Conservation (phyloP, 1,284 basidiomycete genomes). For the Ceratobasidium sp. region DNA sequence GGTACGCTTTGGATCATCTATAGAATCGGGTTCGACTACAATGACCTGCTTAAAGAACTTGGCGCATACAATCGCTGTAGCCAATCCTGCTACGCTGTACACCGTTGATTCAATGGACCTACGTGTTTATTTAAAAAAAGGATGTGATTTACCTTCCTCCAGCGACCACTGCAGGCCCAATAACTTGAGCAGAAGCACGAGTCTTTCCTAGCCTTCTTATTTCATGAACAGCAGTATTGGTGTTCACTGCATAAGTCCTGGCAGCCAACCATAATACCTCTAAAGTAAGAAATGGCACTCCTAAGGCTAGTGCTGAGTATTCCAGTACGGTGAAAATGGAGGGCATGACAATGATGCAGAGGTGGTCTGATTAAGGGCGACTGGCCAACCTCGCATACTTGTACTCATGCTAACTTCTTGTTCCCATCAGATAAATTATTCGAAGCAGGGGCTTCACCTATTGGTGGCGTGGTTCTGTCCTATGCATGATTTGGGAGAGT, state of each 20-base stretch:
- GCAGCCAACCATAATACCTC: slow-evolving; percentile 7
- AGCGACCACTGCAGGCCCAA: slow-evolving; percentile 21
- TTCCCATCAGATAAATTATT: too few relatives aligned
- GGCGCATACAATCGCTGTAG: slow-evolving; percentile 31
- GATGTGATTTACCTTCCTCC: slow-evolving; percentile 33
- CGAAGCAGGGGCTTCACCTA: too few relatives aligned
- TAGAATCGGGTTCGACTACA: slow-evolving; percentile 36
- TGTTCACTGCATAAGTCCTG: neutral
- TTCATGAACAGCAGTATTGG: slow-evolving; percentile 20
- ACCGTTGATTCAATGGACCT: neutral
- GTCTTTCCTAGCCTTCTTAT: neutral
- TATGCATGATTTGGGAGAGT: too few relatives aligned
- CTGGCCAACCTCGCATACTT: too few relatives aligned
- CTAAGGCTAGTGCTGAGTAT: neutral
- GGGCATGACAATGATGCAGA: too few relatives aligned
- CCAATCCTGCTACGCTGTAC: slow-evolving; percentile 27
- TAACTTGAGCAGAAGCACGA: neutral
- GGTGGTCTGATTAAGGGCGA: too few relatives aligned
- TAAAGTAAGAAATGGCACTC: neutral
- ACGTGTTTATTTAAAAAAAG: too few relatives aligned
- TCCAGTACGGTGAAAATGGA: too few relatives aligned
- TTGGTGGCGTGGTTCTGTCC: too few relatives aligned
- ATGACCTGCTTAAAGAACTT: slow-evolving; percentile 33
- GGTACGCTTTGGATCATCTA: slow-evolving; percentile 23
- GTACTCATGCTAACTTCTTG: too few relatives aligned